A percentile compares a stretch with the other conserved stretches of the same genome.
These are phyloP conservation scores for Rubia yunnanensis DNA, from an alignment of 257 asterid species.

Conservation along the genomic window DNA sequence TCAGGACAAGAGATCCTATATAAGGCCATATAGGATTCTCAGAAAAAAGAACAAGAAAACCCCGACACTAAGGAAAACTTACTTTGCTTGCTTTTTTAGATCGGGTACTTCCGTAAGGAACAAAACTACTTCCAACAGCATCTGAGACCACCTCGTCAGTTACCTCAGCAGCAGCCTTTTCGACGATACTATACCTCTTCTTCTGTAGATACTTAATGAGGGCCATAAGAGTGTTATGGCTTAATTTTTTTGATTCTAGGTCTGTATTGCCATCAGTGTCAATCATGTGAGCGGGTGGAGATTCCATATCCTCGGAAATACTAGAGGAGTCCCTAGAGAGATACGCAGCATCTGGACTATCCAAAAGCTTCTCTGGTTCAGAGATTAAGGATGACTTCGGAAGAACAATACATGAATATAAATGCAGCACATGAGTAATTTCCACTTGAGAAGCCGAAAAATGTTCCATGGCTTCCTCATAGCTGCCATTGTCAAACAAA, in stretches of 20 bases:
- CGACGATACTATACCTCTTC: constrained; percentile 65
- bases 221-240: constrained; percentile 94
- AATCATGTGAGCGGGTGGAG: constrained; percentile 34
- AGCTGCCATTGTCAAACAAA: constrained; percentile 84
- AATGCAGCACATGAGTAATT: constrained; percentile 68
- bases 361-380: constrained; percentile 70
- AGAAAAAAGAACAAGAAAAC: too few species aligned
- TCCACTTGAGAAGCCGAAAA: constrained; percentile 94
- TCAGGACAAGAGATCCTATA: constrained; percentile 10
- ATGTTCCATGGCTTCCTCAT: constrained; percentile 97
- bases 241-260: constrained; percentile 81
- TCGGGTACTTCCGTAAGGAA: constrained; percentile 56
- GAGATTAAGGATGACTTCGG: constrained; percentile 79
- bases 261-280: constrained; percentile 65
- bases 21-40: too few species aligned
- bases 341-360: constrained; percentile 45
- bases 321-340: constrained; percentile 87
- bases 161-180: constrained; percentile 96
- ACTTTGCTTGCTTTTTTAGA: constrained; percentile 62
- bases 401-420: constrained; percentile 73
- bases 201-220: constrained; percentile 89
- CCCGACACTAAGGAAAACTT: constrained; percentile 13
- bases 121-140: constrained; percentile 75
- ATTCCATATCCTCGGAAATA: constrained; percentile 78
- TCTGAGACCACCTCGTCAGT: constrained; percentile 98